Percentiles rank a stretch among this genome's conserved stretches.
These are phyloP conservation scores for Thinopyrum elongatum DNA, from an alignment of 176 grass and related monocot species.

Conservation along the genomic window DNA sequence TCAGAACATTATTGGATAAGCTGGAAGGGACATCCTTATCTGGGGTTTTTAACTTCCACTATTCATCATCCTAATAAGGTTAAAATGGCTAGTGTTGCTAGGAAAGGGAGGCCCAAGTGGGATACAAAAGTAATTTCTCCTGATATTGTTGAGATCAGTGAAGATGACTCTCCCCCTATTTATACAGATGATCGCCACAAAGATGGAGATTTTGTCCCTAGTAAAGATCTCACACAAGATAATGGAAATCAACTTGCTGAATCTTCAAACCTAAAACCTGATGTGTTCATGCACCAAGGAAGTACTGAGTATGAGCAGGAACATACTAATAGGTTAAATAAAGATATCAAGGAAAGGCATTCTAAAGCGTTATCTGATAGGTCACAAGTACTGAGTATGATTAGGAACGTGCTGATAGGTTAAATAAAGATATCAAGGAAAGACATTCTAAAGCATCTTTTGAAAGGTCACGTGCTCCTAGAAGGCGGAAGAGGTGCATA, in stretches of 20 bases:
- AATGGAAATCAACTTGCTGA: conserved; percentile 21
- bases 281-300: conserved; percentile 20
- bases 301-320: background rate
- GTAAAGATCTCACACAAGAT: background rate
- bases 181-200: conserved; percentile 18
- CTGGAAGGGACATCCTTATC: too few species aligned
- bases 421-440: conserved; percentile 38
- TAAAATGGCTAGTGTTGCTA: too few species aligned
- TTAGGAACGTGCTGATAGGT: conserved; percentile 21
- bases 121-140: conserved; percentile 14
- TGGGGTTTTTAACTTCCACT: too few species aligned
- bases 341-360: too few species aligned
- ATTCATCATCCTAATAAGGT: too few species aligned
- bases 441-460: conserved; percentile 38
- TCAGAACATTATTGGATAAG: too few species aligned
- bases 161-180: conserved; percentile 40
- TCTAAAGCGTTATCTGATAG: too few species aligned
- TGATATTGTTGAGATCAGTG: conserved; percentile 31
- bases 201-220: conserved; percentile 8
- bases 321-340: too few species aligned
- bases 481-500: conserved; percentile 34
- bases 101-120: conserved; percentile 48
- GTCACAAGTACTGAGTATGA: background rate
- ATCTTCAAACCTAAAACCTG: conserved; percentile 18
- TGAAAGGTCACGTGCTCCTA: conserved; percentile 33